These are phyloP conservation scores for Diaporthe sp. DNA, from an alignment of 2,329 filamentous ascomycete genomes.

Conservation along the genomic window DNA sequence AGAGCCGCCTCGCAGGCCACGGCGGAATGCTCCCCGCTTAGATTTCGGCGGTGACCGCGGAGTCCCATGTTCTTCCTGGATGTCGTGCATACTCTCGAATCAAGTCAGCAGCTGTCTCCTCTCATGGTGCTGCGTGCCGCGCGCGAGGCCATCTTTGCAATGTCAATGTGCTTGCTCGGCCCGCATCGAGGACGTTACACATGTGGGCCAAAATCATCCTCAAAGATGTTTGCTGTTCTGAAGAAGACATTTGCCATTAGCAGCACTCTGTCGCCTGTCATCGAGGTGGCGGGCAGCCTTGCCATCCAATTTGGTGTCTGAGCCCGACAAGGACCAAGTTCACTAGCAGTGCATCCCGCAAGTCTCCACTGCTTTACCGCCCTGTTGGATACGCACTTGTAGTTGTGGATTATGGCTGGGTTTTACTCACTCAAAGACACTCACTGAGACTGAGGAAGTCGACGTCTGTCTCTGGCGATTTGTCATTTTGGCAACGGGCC, in stretches of 20 bases:
- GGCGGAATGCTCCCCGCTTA: neutral
- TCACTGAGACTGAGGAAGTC: neutral
- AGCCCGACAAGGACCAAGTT: neutral
- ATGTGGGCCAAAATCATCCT: neutral
- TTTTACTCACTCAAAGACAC: neutral
- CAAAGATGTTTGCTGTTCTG: neutral
- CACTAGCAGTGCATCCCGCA: neutral
- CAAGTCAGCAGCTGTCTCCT: neutral
- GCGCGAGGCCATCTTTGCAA: neutral
- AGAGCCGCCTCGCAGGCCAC: conserved; percentile 1
- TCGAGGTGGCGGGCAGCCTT: neutral
- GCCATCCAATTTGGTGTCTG: neutral
- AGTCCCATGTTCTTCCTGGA: neutral
- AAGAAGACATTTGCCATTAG: neutral
- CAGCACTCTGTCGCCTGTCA: neutral
- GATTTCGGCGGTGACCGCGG: conserved; percentile 13
- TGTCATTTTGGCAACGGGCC: conserved; percentile 7
- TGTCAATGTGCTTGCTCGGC: neutral
- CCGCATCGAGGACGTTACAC: conserved; percentile 11
- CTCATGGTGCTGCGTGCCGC: neutral
- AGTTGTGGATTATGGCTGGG: neutral
- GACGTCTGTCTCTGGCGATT: neutral
- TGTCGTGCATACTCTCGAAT: neutral
- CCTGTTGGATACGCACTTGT: neutral
- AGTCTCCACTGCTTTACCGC: neutral